phyloP scores from a whole-genome alignment of 371 early-diverging fungal species.

The Rhizopus microsporus region DNA sequence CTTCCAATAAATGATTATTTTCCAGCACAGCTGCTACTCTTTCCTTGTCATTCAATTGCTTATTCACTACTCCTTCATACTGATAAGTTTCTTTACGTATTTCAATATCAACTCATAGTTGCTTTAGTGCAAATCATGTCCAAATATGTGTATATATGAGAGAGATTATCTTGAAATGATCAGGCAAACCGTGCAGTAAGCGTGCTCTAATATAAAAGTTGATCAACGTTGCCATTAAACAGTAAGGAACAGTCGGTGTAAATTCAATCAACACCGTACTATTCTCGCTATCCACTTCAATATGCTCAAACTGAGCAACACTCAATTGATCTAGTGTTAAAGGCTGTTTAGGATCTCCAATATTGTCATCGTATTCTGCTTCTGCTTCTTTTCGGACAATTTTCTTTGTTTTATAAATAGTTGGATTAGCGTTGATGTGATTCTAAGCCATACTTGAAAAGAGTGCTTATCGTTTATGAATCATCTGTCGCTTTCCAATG shows the following conservation, averaged over 20 bases:
- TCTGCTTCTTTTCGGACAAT: constrained; percentile 54
- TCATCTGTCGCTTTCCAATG: no score
- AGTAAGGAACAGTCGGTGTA: constrained; percentile 99
- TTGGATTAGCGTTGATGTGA: constrained; percentile 83
- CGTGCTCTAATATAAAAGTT: constrained; percentile 97
- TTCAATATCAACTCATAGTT: constrained; percentile 73
- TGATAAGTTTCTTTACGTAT: constrained; percentile 96
- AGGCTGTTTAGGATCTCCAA: constrained; percentile 88
- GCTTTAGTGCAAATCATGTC: neutral
- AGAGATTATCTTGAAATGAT: constrained; percentile 78
- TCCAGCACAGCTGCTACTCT: constrained; percentile 99
- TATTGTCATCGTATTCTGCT: constrained; percentile 69
- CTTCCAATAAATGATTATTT: constrained; percentile 90
- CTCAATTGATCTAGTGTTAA: constrained; percentile 94
- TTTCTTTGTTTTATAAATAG: constrained; percentile 67
- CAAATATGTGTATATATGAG: neutral
- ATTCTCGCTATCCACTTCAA: constrained; percentile 70
- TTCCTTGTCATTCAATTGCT: constrained; percentile 99
- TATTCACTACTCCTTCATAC: constrained; percentile 93
- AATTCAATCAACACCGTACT: constrained; percentile 79
- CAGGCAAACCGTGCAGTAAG: constrained; percentile 82
- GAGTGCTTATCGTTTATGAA: neutral
- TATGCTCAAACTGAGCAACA: constrained; percentile 86
- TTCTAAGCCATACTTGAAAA: constrained; percentile 35
- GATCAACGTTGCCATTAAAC: constrained; percentile 99